Base-by-base conservation (phyloP, 306 rosid species). In the Cucurbita maxima region DNA sequence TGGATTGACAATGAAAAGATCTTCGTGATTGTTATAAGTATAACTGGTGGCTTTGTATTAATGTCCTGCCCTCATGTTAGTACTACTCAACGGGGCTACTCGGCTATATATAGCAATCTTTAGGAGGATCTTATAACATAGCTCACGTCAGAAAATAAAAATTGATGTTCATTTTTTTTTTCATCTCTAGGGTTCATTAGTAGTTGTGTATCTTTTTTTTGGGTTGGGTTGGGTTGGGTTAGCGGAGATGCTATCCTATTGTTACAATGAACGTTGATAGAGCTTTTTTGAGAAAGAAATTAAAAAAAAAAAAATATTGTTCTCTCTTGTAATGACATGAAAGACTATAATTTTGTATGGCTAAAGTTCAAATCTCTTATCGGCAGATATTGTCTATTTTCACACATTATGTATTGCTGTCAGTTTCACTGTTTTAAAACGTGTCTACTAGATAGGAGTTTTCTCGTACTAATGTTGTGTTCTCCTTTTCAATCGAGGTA, bases 161-260 rank as follows among this genome's bases (percentile, higher is more conserved):
- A 75, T 89, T 89, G 82, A 75, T 68, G 72, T 76, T 79, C 77
- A 74, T 30, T 30, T 30, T 30, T 30, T 30, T 30, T 30, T 88
- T 85, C 82, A 84, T 71, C 71, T 83, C 78, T 82, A 85, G 94
- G 86, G 90, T 79, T 82, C 84, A 84, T 81, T 52, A 80, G 74
- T 88, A 84, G 89, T 79, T 89, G 98, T 76, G 93, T 68, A 91
- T 92, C 97, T 86, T 86, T 88, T 91, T 88, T 88, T 87, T 90
- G 30, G 82, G 50, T 86, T 86, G 87, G 97, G 50, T 86, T 86
- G 87, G 97, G 79, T 88, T 90, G 50, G 82, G 61, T 86, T 86
- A 90, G 97, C 79, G 84, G 83, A 84, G 88, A 82, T 84, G 82
- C 83, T 83, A 14, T 53, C 44, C 78, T 75, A 54, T 51, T 63